Conservation (phyloP, 139 green algal genomes). For the Chlamydomonas sphaeroides region DNA sequence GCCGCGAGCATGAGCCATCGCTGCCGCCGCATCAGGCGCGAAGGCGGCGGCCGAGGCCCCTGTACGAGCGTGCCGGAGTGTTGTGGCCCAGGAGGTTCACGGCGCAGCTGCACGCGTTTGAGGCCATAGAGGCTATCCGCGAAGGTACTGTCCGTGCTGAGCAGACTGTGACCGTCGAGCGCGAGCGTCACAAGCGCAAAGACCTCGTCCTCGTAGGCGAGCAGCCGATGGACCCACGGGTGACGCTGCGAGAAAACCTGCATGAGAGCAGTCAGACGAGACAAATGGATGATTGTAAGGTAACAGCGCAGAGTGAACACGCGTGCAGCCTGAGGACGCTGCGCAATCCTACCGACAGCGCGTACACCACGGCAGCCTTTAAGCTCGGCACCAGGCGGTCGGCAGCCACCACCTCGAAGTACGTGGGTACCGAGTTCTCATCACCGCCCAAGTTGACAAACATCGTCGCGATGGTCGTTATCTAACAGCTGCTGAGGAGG, state of each 20-base stretch:
- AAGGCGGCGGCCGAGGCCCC: no score
- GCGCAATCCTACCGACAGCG: slow-evolving; percentile 80
- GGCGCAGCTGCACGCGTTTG: slow-evolving; percentile 10
- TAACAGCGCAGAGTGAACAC: no score
- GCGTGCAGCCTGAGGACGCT: no score
- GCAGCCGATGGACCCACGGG: slow-evolving; percentile 63
- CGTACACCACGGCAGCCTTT: slow-evolving; percentile 77
- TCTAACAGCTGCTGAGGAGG: no score
- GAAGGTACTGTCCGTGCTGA: slow-evolving; percentile 69
- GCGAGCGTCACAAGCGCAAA: slow-evolving; percentile 70
- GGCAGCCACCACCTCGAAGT: slow-evolving; percentile 89
- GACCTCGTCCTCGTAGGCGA: slow-evolving; percentile 83
- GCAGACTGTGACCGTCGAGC: slow-evolving; percentile 76
- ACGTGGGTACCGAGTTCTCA: slow-evolving; percentile 72
- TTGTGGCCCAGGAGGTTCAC: neutral
- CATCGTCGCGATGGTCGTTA: slow-evolving; percentile 50
- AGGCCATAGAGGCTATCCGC: slow-evolving; percentile 87
- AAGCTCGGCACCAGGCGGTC: slow-evolving; percentile 83
- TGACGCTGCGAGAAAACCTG: slow-evolving; percentile 79
- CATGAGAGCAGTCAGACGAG: no score
- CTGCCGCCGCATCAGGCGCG: slow-evolving; percentile 15
- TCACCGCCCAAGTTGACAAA: slow-evolving; percentile 81
- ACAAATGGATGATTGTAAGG: no score
- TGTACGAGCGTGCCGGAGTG: neutral
- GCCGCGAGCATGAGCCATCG: slow-evolving; percentile 9